Conservation (phyloP, 495 filamentous ascomycete genomes). For the Aspergillus carlsbadensis region DNA sequence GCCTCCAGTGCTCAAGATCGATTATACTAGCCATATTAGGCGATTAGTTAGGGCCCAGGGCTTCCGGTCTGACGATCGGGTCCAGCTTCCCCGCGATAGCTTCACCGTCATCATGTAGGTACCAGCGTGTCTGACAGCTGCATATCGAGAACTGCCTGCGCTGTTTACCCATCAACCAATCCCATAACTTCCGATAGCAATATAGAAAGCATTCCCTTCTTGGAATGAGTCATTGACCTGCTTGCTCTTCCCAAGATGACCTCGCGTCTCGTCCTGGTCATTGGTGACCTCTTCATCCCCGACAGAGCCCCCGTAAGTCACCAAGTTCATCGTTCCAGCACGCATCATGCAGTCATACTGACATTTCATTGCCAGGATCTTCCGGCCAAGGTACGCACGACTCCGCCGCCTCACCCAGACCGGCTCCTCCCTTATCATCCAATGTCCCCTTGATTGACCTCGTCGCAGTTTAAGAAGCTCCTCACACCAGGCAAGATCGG, state of each 20-base stretch:
- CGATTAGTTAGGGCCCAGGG: slow-evolving; percentile 34
- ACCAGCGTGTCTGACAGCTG: slow-evolving; percentile 10
- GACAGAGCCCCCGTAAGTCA: slow-evolving; percentile 78
- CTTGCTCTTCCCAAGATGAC: slow-evolving; percentile 54
- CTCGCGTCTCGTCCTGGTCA: slow-evolving; percentile 81
- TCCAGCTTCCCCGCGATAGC: slow-evolving; percentile 39
- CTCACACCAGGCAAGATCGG: slow-evolving; percentile 96
- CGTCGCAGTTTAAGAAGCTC: slow-evolving; percentile 89
- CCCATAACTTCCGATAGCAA: not conserved
- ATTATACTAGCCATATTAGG: slow-evolving; percentile 1
- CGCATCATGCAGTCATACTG: not conserved
- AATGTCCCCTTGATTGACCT: slow-evolving; percentile 16
- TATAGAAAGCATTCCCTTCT: not conserved
- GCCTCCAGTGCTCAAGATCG: no score
- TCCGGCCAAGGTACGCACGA: slow-evolving; percentile 73
- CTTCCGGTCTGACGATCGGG: slow-evolving; percentile 9
- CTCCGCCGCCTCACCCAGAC: not conserved
- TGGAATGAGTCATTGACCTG: slow-evolving; percentile 33
- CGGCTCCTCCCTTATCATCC: slow-evolving; percentile 10
- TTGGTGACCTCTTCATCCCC: slow-evolving; percentile 97
- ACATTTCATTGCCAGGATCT: slow-evolving; percentile 64
- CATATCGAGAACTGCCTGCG: not conserved
- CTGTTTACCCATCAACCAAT: not conserved
- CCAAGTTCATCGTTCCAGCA: not conserved
- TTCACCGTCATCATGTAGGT: slow-evolving; percentile 19